Evolutionary conservation across 129 eudicot species (phyloP), one percentile per base, ranked within the genome.

Genomic region (Saussurea involucrata): DNA sequence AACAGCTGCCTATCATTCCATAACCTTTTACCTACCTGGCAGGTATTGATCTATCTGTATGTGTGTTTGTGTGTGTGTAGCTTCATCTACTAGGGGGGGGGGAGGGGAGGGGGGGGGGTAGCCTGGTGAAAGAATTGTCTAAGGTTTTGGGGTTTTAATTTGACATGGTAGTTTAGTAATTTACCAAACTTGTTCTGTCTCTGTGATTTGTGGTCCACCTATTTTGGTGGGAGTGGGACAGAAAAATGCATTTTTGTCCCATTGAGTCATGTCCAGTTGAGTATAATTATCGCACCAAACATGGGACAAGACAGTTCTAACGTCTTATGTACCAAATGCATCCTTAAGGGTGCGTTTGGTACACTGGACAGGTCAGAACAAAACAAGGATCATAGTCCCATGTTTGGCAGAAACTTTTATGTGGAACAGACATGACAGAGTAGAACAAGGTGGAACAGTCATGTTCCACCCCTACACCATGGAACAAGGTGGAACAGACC

Each of bases 1-100:
- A 73, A 85, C 89, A 75, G 85, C 92, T 82, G 77, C 75, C 27
- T 86, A 68, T 65, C 70, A 79, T 78, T 84, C 73, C 42, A 66
- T 91, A 46, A 40, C 25, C 33, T 63, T 72, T 55, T 71, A 65
- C 80, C 63, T 82, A 73, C 78, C 79, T 77, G 24, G 69, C 88
- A 93, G 92, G 96, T 93, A 75, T 24, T 29, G 37, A 49, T 67
- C 55, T 60, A n/a, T 34, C 10, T 21, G 64, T 81, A 34, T 69
- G 49, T 34, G 32, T 15, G 58, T 32, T 4, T 24, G 42, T 63
- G 6, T 11, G 28, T 22, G 24, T 72, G 42, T 6, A 44, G 70
- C 13, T n/a, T 42, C 20, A 68, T 29, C 24, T 33, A 8, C 24
- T 67, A 21, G 58, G 20, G 1, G 58, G 58, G 58, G 58, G 57